A percentile compares a stretch with the other conserved stretches of the same genome.
These are phyloP conservation scores for Jatropha curcas DNA, from an alignment of 345 rosid species.

Conservation along the genomic window DNA sequence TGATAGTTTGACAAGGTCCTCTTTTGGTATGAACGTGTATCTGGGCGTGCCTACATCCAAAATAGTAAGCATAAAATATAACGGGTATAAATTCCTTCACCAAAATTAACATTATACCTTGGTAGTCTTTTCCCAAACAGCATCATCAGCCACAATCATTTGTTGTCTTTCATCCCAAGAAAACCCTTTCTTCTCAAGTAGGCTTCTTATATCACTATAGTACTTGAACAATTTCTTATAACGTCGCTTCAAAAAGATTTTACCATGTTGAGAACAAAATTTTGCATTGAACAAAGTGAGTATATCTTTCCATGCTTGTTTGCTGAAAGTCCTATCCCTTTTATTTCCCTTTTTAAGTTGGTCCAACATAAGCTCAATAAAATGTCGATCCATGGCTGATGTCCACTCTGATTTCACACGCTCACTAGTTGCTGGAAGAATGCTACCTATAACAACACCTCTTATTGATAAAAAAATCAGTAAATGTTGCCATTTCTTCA, in stretches of 20 bases:
- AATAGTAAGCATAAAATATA: constrained; percentile 9
- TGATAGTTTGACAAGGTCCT: constrained; percentile 41
- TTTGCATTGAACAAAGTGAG: constrained; percentile 41
- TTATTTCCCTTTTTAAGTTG: constrained; percentile 39
- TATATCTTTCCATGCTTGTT: constrained; percentile 50
- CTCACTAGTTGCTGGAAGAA: constrained; percentile 28
- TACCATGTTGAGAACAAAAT: constrained; percentile 34
- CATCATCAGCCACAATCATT: constrained; percentile 39
- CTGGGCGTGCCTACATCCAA: constrained; percentile 41
- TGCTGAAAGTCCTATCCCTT: constrained; percentile 32
- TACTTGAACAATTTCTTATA: constrained; percentile 41
- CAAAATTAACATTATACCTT: constrained; percentile 27
- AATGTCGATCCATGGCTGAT: constrained; percentile 38
- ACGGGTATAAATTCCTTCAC: constrained; percentile 6
- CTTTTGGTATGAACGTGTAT: constrained; percentile 35
- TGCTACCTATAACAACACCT: constrained; percentile 29
- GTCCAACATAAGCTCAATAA: constrained; percentile 49
- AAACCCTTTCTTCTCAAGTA: constrained; percentile 44
- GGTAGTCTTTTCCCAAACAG: constrained; percentile 44
- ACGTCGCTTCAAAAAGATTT: constrained; percentile 33
- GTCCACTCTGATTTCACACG: constrained; percentile 39
- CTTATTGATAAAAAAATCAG: constrained; percentile 9
- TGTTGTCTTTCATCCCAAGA: constrained; percentile 49
- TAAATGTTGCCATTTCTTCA: constrained; percentile 9
- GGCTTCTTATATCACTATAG: constrained; percentile 30